phyloP scores from a whole-genome alignment of 2,329 filamentous ascomycete species.

The Apiospora sp. region DNA sequence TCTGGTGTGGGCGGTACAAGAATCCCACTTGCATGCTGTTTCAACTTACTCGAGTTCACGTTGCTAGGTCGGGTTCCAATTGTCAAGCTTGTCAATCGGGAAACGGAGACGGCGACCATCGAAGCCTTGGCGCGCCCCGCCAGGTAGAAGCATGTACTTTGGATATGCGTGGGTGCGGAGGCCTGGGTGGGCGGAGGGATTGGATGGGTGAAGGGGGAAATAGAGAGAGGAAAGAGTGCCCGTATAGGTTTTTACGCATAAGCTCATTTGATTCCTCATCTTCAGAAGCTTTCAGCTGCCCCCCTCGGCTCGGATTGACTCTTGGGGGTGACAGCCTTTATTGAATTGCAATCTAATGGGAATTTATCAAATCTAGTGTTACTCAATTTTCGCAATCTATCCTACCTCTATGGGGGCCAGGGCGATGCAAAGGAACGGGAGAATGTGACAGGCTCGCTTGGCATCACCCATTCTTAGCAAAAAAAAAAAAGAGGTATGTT shows the following conservation, averaged over 20 bases:
- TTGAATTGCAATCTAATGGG: not conserved
- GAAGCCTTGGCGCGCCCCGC: not conserved
- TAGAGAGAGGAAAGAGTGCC: not conserved
- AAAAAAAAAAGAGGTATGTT: not conserved
- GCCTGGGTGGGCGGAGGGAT: not conserved
- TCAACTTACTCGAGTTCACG: not conserved
- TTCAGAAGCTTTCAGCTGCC: not conserved
- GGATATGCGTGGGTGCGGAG: not conserved
- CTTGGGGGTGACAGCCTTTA: not conserved
- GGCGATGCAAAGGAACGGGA: not conserved
- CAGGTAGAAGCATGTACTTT: not conserved
- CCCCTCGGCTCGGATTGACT: not conserved
- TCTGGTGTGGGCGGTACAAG: not conserved
- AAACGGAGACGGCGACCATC: slow-evolving; percentile 10
- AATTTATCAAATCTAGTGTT: not conserved
- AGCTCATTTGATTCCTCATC: slow-evolving; percentile 2
- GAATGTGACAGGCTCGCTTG: slow-evolving; percentile 2
- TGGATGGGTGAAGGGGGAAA: not conserved
- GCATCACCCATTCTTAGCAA: not conserved
- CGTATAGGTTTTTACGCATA: not conserved
- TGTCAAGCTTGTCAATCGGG: not conserved
- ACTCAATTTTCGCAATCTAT: not conserved
- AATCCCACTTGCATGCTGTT: not conserved
- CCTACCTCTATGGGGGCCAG: slow-evolving; percentile 3
- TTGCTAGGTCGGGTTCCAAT: not conserved